Evolutionary conservation across 2,329 filamentous ascomycete genomes (phyloP).

Genomic region (Colletotrichum limetticola): DNA sequence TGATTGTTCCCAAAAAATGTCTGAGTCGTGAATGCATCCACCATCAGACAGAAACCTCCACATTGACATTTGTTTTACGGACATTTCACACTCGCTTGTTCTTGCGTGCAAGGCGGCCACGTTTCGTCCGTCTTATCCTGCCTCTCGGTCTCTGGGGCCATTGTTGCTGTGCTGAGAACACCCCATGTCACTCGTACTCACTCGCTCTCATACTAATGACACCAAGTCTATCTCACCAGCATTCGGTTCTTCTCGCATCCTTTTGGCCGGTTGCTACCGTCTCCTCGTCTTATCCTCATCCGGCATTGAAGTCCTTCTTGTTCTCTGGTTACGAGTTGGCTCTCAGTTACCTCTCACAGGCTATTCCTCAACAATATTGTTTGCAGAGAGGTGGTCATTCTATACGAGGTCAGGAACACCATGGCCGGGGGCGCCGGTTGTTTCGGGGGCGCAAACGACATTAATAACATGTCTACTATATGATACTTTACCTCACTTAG

Average conservation of each 20-base stretch:
- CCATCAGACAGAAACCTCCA: not conserved
- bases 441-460: conserved; percentile 19
- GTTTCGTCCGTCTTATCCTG: not conserved
- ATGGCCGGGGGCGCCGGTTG: conserved; percentile 13
- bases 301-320: not conserved
- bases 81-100: not conserved
- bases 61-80: not conserved
- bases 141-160: not conserved
- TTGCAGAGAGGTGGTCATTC: not conserved
- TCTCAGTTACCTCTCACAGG: too few species aligned
- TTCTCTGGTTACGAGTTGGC: not conserved
- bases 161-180: not conserved
- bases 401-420: conserved; percentile 9
- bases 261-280: not conserved
- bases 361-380: not conserved
- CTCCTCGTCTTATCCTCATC: not conserved
- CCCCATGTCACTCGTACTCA: not conserved
- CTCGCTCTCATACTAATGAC: not conserved
- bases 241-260: not conserved
- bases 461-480: not conserved
- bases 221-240: not conserved
- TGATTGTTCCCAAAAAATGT: conserved; percentile 12
- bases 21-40: conserved; percentile 32
- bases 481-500: not conserved
- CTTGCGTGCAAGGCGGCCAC: conserved; percentile 17